Evolutionary conservation across 371 early-diverging fungal genomes (phyloP).

Genomic region (Mortierella sp.): DNA sequence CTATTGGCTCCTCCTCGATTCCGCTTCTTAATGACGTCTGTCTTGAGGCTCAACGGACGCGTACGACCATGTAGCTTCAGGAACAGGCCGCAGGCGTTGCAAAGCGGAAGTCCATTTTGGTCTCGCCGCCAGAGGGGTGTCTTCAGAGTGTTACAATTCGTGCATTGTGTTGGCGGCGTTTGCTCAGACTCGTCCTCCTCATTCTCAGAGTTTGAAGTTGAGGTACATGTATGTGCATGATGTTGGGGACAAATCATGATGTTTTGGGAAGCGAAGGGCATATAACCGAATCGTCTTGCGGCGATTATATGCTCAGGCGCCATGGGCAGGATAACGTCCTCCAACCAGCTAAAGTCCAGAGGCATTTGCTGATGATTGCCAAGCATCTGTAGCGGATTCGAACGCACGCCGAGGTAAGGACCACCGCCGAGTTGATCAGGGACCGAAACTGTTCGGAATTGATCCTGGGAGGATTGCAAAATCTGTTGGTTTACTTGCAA

Average conservation of each 20-base stretch:
- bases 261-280: no score
- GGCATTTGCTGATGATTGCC: no score
- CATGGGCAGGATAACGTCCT: no score
- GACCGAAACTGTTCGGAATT: no score
- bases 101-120: slow-evolving; percentile 69
- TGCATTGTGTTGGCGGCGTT: slow-evolving; percentile 65
- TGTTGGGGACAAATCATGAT: not conserved
- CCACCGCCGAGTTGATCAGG: no score
- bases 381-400: no score
- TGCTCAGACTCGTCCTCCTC: slow-evolving; percentile 20
- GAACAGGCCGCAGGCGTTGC: slow-evolving; percentile 76
- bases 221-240: not conserved
- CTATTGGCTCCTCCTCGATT: slow-evolving; percentile 61
- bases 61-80: slow-evolving; percentile 87
- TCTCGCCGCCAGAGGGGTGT: slow-evolving; percentile 98
- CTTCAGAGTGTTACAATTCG: slow-evolving; percentile 88
- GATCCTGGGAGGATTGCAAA: no score
- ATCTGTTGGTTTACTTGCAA: no score
- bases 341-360: no score
- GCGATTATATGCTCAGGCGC: no score
- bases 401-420: no score
- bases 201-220: slow-evolving; percentile 8
- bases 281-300: no score
- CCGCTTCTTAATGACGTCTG: slow-evolving; percentile 87
- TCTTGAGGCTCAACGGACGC: slow-evolving; percentile 82